These are phyloP conservation scores for Tricholoma flavovirens DNA, from an alignment of 768 basidiomycete genomes.

Conservation along the genomic window DNA sequence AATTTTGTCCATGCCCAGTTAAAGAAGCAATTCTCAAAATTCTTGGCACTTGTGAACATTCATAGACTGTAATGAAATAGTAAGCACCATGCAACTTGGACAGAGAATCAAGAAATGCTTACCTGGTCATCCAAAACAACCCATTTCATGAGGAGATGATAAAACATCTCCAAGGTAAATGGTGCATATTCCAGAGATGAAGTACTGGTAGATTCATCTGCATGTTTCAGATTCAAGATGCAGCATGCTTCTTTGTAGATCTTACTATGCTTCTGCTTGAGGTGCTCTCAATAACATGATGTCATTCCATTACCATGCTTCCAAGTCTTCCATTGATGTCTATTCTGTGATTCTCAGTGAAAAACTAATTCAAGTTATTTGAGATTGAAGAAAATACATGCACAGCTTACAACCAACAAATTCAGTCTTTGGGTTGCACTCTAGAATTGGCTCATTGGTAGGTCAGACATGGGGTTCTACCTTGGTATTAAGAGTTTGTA, in stretches of 20 bases:
- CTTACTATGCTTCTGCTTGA: not conserved
- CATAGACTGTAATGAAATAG: slow-evolving; percentile 23
- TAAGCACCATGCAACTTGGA: no score
- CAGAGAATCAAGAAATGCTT: slow-evolving; percentile 4
- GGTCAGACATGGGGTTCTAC: not conserved
- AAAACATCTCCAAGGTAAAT: slow-evolving; percentile 20
- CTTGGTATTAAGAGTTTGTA: slow-evolving; percentile 1
- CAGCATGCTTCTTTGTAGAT: not conserved
- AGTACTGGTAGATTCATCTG: not conserved
- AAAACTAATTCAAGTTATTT: not conserved
- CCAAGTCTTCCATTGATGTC: slow-evolving; percentile 12
- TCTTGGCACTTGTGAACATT: slow-evolving; percentile 31
- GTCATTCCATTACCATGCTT: slow-evolving; percentile 5
- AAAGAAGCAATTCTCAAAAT: slow-evolving; percentile 26
- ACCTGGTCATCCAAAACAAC: slow-evolving; percentile 30
- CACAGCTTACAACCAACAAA: slow-evolving; percentile 9
- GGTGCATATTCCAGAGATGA: not conserved
- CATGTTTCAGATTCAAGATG: slow-evolving; percentile 1
- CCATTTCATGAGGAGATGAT: slow-evolving; percentile 8
- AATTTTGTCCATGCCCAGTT: slow-evolving; percentile 18
- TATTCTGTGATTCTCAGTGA: not conserved
- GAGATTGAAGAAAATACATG: not conserved
- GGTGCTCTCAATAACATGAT: slow-evolving; percentile 1
- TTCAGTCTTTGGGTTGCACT: not conserved
- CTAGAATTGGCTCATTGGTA: slow-evolving; percentile 1